phyloP scores from a whole-genome alignment of 495 filamentous ascomycete species.

The Penicillium simplicissimum region DNA sequence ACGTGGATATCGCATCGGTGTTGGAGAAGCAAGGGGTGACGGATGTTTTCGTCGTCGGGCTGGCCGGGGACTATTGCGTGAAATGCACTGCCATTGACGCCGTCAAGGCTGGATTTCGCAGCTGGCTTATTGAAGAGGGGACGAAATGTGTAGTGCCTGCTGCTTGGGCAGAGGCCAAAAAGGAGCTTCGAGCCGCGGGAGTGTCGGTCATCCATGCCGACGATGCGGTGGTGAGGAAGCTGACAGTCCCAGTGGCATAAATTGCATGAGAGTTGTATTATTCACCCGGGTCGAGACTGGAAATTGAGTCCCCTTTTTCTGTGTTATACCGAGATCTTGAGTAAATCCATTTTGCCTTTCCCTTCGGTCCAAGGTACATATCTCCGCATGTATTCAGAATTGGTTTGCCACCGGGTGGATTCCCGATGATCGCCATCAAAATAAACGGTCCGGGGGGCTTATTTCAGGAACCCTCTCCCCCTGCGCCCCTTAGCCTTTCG shows the following conservation, averaged over 20 bases:
- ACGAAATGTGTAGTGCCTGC: conserved; percentile 65
- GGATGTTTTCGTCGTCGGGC: conserved; percentile 77
- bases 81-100: conserved; percentile 77
- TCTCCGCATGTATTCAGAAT: background rate
- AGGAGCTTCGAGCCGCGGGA: conserved; percentile 55
- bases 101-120: conserved; percentile 70
- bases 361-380: background rate
- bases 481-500: background rate
- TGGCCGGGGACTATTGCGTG: conserved; percentile 92
- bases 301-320: background rate
- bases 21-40: conserved; percentile 62
- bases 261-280: conserved; percentile 4
- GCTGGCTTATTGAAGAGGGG: conserved; percentile 76
- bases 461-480: conserved; percentile 5
- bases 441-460: conserved; percentile 4
- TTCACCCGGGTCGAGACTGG: background rate
- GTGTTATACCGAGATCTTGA: background rate
- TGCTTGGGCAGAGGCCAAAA: conserved; percentile 58
- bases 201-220: conserved; percentile 52
- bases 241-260: conserved; percentile 31
- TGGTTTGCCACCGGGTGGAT: conserved; percentile 13
- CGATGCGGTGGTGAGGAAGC: conserved; percentile 40
- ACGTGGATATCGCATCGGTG: conserved; percentile 57
- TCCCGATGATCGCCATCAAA: conserved; percentile 18
- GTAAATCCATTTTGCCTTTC: background rate